Conservation (phyloP, 1,139 yeast genomes). For the Pichia sp. region DNA sequence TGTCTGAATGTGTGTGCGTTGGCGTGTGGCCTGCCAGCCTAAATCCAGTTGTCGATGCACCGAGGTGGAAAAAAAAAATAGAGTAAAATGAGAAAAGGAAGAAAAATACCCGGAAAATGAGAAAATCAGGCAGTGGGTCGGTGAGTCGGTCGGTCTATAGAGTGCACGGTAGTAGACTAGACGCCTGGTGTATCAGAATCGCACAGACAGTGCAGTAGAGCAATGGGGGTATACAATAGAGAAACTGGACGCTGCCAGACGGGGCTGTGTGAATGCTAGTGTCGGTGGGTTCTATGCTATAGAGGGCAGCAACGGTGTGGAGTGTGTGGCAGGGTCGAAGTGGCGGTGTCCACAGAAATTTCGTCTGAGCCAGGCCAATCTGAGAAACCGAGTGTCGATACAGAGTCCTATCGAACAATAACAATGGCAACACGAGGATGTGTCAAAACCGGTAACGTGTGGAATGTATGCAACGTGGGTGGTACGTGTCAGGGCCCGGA, state of each 20-base stretch:
- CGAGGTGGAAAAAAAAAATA: background rate
- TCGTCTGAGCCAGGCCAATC: background rate
- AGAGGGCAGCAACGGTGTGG: background rate
- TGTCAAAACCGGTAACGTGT: background rate
- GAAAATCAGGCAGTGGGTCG: background rate
- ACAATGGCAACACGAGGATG: background rate
- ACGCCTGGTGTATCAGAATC: background rate
- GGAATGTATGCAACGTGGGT: background rate
- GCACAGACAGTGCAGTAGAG: background rate
- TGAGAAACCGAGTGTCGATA: background rate
- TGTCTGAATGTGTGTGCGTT: background rate
- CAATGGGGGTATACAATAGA: background rate
- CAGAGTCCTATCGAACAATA: background rate
- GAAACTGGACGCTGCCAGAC: background rate
- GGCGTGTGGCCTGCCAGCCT: constrained; percentile 1
- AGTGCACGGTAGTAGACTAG: background rate
- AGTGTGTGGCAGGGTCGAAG: background rate
- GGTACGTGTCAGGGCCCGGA: constrained; percentile 1
- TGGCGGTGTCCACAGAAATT: background rate
- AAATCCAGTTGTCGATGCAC: background rate
- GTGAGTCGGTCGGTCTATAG: background rate
- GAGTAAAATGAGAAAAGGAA: background rate
- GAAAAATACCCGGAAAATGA: background rate
- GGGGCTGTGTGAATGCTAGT: background rate
- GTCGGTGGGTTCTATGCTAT: background rate